Evolutionary conservation across 192 early-diverging fungal genomes (phyloP).

Genomic region (Polychytrium aggregatum): DNA sequence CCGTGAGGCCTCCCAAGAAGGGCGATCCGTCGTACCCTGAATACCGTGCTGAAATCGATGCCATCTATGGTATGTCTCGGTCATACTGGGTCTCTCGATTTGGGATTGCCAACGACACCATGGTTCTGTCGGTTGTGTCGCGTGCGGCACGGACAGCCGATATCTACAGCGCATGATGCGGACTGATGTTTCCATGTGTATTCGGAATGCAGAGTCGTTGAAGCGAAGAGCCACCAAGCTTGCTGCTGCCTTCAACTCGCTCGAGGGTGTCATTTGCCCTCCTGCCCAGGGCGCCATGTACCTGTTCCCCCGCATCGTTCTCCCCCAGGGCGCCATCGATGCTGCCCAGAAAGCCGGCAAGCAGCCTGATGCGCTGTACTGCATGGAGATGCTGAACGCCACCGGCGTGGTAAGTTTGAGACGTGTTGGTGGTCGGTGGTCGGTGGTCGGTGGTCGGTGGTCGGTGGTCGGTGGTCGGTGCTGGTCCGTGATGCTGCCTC

Average conservation of each 20-base stretch:
- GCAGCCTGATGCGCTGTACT: conserved; percentile 82
- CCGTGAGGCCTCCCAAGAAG: conserved; percentile 78
- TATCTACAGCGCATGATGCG: no score
- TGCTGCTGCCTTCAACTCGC: conserved; percentile 62
- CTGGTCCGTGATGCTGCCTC: no score
- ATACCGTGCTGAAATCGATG: conserved; percentile 61
- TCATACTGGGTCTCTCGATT: no score
- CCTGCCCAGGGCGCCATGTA: conserved; percentile 90
- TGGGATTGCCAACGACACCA: no score
- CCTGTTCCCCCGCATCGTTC: conserved; percentile 72
- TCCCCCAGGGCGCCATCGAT: conserved; percentile 66
- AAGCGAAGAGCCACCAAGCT: conserved; percentile 64
- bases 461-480: no score
- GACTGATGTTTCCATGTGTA: no score
- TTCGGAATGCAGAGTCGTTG: conserved; percentile 58
- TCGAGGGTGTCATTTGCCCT: conserved; percentile 80
- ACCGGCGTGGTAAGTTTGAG: conserved; percentile 63
- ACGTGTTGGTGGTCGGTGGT: no score
- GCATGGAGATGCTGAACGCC: conserved; percentile 79
- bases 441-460: no score
- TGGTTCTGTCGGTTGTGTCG: no score
- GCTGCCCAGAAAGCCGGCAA: conserved; percentile 60
- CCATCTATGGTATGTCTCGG: conserved; percentile 45
- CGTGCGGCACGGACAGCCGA: no score
- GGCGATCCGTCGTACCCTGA: conserved; percentile 67